Evolutionary conservation across 2,329 filamentous ascomycete genomes (phyloP).

Genomic region (Microcera coccophila): DNA sequence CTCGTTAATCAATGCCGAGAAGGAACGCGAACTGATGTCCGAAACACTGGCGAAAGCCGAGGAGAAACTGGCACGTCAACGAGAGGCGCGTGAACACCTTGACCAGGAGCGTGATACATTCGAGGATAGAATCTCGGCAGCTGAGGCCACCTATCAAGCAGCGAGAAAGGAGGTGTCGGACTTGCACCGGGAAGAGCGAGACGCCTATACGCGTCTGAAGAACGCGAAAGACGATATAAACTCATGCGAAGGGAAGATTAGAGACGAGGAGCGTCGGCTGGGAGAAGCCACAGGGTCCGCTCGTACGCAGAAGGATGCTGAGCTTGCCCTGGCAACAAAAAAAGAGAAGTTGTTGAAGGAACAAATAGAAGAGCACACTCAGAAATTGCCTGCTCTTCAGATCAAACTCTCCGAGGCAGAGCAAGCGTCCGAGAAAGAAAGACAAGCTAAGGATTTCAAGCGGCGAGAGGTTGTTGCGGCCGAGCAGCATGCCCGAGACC

Average conservation of each 20-base stretch:
- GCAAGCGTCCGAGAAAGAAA: conserved; percentile 28
- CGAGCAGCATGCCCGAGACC: conserved; percentile 44
- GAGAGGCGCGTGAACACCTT: conserved; percentile 39
- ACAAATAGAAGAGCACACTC: conserved; percentile 26
- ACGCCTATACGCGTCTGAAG: conserved; percentile 57
- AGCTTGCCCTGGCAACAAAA: conserved; percentile 34
- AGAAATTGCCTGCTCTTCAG: conserved; percentile 33
- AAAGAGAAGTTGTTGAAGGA: conserved; percentile 26
- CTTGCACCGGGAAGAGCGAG: conserved; percentile 61
- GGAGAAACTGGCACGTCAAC: conserved; percentile 39
- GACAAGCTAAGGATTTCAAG: conserved; percentile 41
- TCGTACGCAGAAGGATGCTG: conserved; percentile 59
- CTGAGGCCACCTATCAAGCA: conserved; percentile 50
- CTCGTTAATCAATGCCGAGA: conserved; percentile 27
- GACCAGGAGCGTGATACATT: conserved; percentile 45
- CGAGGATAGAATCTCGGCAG: conserved; percentile 40
- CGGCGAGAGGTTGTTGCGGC: conserved; percentile 51
- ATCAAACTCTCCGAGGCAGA: conserved; percentile 31
- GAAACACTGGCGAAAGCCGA: conserved; percentile 45
- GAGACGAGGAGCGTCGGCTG: conserved; percentile 58
- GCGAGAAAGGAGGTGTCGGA: conserved; percentile 51
- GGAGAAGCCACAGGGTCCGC: conserved; percentile 66
- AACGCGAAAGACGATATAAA: conserved; percentile 46
- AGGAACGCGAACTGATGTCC: conserved; percentile 42
- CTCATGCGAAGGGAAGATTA: conserved; percentile 45